These are phyloP conservation scores for Oryza australiensis DNA, from an alignment of 176 grass and related monocot species.

Conservation along the genomic window DNA sequence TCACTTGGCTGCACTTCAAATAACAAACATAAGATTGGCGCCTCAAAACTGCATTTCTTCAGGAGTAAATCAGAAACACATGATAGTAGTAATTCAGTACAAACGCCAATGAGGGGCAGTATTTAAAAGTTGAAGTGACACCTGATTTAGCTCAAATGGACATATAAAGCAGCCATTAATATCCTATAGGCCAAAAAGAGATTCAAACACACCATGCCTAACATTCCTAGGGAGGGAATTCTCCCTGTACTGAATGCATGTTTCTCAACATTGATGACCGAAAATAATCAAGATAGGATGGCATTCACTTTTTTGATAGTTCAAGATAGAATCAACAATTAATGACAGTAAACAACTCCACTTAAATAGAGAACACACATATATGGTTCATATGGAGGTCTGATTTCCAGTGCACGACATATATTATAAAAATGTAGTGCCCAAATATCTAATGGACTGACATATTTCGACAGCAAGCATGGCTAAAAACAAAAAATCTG, in stretches of 20 bases:
- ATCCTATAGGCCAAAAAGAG: conserved; percentile 16
- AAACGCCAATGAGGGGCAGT: neutral
- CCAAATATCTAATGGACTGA: neutral
- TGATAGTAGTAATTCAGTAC: neutral
- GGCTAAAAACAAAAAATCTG: conserved; percentile 26
- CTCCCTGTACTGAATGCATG: neutral
- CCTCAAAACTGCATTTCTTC: conserved; percentile 1
- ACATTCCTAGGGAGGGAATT: conserved; percentile 13
- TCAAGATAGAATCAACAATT: neutral
- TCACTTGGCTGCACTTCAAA: conserved; percentile 75
- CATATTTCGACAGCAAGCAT: conserved; percentile 23
- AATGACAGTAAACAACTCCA: neutral
- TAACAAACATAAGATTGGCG: conserved; percentile 37
- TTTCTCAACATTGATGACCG: neutral
- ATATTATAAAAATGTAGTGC: neutral
- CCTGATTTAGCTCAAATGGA: conserved; percentile 33
- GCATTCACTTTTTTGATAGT: neutral
- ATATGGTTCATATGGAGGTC: neutral
- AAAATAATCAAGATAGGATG: conserved; percentile 14
- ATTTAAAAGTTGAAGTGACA: conserved; percentile 21
- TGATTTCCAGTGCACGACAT: neutral
- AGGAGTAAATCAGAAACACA: neutral
- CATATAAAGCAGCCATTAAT: conserved; percentile 9
- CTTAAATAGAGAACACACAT: conserved; percentile 3
- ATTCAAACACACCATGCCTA: neutral